A percentile compares a stretch with the other conserved stretches of the same genome.
phyloP scores from a whole-genome alignment of 2,329 filamentous ascomycete species.

The Coniochaeta sp. region DNA sequence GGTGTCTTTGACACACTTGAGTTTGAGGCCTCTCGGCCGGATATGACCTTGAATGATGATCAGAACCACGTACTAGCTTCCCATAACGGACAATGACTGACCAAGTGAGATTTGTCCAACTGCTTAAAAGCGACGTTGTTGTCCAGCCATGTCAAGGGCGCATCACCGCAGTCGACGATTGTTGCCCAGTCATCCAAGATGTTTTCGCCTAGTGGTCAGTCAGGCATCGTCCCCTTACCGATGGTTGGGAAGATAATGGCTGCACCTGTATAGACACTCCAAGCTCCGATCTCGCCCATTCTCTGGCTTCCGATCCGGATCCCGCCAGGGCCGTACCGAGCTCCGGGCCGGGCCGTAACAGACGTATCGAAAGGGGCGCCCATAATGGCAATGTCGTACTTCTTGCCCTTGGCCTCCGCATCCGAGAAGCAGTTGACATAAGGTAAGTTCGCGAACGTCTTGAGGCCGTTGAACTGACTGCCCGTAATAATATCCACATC shows the following conservation, averaged over 20 bases:
- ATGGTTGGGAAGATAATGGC: background rate
- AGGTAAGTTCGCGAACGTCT: slow-evolving; percentile 55
- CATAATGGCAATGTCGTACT: slow-evolving; percentile 50
- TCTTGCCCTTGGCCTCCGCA: slow-evolving; percentile 30
- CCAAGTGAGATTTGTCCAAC: slow-evolving; percentile 58
- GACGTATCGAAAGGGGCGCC: slow-evolving; percentile 42
- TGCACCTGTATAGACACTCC: slow-evolving; percentile 18
- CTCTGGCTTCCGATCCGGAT: slow-evolving; percentile 19
- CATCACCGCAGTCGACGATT: slow-evolving; percentile 73
- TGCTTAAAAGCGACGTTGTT: slow-evolving; percentile 67
- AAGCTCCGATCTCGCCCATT: slow-evolving; percentile 10
- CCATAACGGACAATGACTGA: slow-evolving; percentile 18
- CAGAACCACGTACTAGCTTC: background rate
- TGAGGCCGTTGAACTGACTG: slow-evolving; percentile 46
- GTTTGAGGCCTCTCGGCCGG: slow-evolving; percentile 28
- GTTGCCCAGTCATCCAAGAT: slow-evolving; percentile 66
- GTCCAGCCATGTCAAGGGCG: slow-evolving; percentile 69
- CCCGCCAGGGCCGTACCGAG: slow-evolving; percentile 18
- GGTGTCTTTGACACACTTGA: slow-evolving; percentile 31
- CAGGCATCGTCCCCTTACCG: background rate
- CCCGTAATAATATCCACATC: slow-evolving; percentile 31
- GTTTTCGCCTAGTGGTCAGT: slow-evolving; percentile 34
- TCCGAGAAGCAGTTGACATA: slow-evolving; percentile 54
- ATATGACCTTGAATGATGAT: slow-evolving; percentile 6
- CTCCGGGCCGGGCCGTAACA: slow-evolving; percentile 17